Conservation (phyloP, 352 stramenopile genomes). For the Globisporangium mamillatum region DNA sequence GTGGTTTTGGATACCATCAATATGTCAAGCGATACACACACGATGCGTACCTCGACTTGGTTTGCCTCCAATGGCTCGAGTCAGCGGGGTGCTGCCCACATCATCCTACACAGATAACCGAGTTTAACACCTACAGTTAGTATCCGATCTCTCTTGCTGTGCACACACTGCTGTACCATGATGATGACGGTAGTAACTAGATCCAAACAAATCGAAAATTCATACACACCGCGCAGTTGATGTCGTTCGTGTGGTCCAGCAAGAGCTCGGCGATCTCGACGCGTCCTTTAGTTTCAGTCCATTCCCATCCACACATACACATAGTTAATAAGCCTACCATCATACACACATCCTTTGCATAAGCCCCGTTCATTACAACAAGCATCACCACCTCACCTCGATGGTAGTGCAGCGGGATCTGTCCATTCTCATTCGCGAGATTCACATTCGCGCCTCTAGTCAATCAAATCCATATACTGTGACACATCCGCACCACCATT, state of each 20-base stretch:
- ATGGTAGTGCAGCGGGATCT: constrained; percentile 76
- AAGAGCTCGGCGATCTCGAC: constrained; percentile 67
- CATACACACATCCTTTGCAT: too few species aligned
- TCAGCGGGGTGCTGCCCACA: constrained; percentile 59
- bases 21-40: background rate
- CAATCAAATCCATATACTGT: constrained; percentile 11
- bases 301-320: background rate
- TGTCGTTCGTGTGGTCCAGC: constrained; percentile 62
- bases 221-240: constrained; percentile 51
- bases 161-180: too few species aligned
- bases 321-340: background rate
- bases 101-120: constrained; percentile 37
- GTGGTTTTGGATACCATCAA: background rate
- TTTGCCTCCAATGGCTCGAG: constrained; percentile 52
- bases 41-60: constrained; percentile 40
- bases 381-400: constrained; percentile 30
- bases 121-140: background rate
- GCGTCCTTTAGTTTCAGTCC: constrained; percentile 21
- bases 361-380: background rate
- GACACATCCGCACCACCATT: background rate
- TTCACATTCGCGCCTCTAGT: constrained; percentile 60
- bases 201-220: background rate
- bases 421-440: constrained; percentile 64
- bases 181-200: too few species aligned
- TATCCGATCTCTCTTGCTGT: too few species aligned